Evolutionary conservation across 805 yeast genomes (phyloP).

Genomic region (Lachancea waltii): DNA sequence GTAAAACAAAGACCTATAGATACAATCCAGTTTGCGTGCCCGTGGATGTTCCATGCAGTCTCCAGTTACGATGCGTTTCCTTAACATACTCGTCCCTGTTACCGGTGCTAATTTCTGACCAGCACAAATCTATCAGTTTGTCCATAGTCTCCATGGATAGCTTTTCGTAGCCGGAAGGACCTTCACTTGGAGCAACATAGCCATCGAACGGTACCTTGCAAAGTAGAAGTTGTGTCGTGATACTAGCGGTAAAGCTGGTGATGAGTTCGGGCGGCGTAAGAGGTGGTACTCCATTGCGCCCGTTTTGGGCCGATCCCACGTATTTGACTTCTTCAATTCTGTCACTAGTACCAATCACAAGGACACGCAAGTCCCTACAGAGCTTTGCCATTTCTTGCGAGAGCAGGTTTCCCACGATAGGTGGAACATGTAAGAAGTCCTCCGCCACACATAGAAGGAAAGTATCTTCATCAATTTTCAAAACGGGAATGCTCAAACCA

Average conservation of each 20-base stretch:
- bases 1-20: conserved; percentile 5
- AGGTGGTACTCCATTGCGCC: conserved; percentile 20
- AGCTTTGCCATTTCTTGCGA: conserved; percentile 20
- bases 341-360: conserved; percentile 27
- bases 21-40: conserved; percentile 32
- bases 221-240: conserved; percentile 26
- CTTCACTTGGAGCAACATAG: conserved; percentile 45
- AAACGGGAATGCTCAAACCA: conserved; percentile 3
- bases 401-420: conserved; percentile 30
- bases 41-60: conserved; percentile 24
- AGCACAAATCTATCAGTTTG: conserved; percentile 20
- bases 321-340: conserved; percentile 21
- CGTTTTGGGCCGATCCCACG: conserved; percentile 9
- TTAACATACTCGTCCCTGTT: conserved; percentile 12
- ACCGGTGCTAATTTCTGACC: conserved; percentile 9
- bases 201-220: conserved; percentile 14
- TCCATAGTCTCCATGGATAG: conserved; percentile 31
- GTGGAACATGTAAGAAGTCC: conserved; percentile 31
- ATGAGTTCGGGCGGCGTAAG: conserved; percentile 57
- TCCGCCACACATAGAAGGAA: conserved; percentile 24
- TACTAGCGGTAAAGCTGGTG: conserved; percentile 50
- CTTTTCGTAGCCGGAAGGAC: conserved; percentile 55
- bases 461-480: conserved; percentile 8
- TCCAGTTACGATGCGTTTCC: conserved; percentile 29
- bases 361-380: conserved; percentile 10